Conservation (phyloP, 2,329 filamentous ascomycete species). For the Karstenula rhodostoma region DNA sequence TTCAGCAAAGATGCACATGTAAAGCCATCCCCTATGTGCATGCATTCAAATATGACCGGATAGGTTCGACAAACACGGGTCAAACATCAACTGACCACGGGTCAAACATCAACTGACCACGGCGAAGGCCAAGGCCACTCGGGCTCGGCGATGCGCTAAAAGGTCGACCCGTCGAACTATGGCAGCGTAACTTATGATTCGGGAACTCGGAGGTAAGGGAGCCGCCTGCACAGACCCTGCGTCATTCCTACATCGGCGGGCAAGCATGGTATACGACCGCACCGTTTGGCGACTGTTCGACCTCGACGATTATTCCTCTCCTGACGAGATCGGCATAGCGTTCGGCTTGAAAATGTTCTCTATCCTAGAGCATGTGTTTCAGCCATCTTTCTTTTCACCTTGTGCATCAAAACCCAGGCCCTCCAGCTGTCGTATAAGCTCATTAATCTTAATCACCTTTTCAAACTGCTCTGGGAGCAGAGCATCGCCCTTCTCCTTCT, state of each 20-base stretch:
- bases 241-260: slow-evolving; percentile 14
- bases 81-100: neutral
- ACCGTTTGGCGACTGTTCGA: slow-evolving; percentile 11
- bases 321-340: slow-evolving; percentile 18
- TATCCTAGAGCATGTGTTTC: slow-evolving; percentile 38
- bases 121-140: neutral
- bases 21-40: neutral
- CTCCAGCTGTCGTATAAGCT: slow-evolving; percentile 88
- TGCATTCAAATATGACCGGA: neutral
- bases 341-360: slow-evolving; percentile 19
- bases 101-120: neutral
- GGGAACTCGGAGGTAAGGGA: neutral
- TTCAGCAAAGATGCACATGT: neutral
- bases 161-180: neutral
- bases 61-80: neutral
- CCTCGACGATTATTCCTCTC: slow-evolving; percentile 14
- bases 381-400: slow-evolving; percentile 68
- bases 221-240: neutral
- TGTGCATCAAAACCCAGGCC: slow-evolving; percentile 83
- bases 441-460: slow-evolving; percentile 96
- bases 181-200: neutral
- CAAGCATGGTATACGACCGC: neutral
- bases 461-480: slow-evolving; percentile 93
- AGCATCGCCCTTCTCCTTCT: slow-evolving; percentile 85
- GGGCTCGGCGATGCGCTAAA: neutral